A percentile compares a stretch with the other conserved stretches of the same genome.
These are phyloP conservation scores for Ascochyta fabae DNA, from an alignment of 2,329 filamentous ascomycete genomes.

Conservation along the genomic window DNA sequence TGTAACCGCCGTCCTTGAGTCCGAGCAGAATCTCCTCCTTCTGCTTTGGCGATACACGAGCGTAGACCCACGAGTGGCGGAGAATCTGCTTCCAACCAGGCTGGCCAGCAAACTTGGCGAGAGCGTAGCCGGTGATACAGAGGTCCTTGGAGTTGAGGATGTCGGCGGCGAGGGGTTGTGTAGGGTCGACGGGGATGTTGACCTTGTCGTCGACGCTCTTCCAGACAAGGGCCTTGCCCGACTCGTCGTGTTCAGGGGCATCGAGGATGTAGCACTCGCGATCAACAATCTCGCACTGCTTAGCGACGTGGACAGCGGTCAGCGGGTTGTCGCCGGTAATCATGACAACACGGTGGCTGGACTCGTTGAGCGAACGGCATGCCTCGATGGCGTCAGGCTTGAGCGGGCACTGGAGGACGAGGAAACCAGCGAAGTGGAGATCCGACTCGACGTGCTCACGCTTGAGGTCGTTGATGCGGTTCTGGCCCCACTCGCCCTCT, in stretches of 20 bases:
- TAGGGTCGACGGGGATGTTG: constrained; percentile 83
- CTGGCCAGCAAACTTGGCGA: constrained; percentile 86
- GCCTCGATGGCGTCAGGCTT: constrained; percentile 96
- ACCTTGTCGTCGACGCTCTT: constrained; percentile 91
- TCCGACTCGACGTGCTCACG: constrained; percentile 88
- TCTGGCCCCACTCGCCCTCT: constrained; percentile 80
- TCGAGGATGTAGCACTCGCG: constrained; percentile 94
- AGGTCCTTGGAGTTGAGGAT: constrained; percentile 88
- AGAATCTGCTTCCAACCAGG: constrained; percentile 77
- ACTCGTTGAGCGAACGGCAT: constrained; percentile 97
- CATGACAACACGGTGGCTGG: constrained; percentile 98
- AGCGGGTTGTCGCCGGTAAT: constrained; percentile 98
- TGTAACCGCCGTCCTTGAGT: constrained; percentile 95
- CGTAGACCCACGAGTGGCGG: constrained; percentile 95
- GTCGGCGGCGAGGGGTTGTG: constrained; percentile 77
- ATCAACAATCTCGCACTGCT: constrained; percentile 96
- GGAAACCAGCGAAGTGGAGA: constrained; percentile 89
- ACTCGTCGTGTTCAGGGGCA: constrained; percentile 86
- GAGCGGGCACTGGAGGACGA: constrained; percentile 92
- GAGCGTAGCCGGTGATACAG: constrained; percentile 92
- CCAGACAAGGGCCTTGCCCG: constrained; percentile 86
- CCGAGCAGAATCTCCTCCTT: constrained; percentile 98
- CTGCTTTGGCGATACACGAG: constrained; percentile 96
- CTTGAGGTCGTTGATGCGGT: constrained; percentile 90
- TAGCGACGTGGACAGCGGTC: constrained; percentile 93